These are phyloP conservation scores for Carpinus viminea DNA, from an alignment of 306 rosid genomes.

Conservation along the genomic window DNA sequence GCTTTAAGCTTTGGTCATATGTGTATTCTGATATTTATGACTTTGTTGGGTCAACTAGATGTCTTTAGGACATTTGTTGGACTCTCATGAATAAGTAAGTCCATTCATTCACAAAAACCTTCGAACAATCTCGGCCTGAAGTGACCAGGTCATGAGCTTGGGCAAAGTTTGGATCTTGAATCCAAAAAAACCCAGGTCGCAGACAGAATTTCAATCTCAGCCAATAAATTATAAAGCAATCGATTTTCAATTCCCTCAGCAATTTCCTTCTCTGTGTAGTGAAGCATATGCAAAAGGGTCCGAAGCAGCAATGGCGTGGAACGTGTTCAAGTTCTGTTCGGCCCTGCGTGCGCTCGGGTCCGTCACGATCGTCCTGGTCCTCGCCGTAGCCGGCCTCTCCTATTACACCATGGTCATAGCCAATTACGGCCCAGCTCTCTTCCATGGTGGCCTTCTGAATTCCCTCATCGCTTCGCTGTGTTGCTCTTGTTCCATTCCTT, in stretches of 20 bases:
- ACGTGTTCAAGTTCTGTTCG: conserved; percentile 61
- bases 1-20: too few species aligned
- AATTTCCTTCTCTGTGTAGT: neutral
- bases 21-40: too few species aligned
- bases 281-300: conserved; percentile 8
- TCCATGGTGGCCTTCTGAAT: conserved; percentile 39
- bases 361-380: conserved; percentile 57
- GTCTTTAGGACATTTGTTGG: too few species aligned
- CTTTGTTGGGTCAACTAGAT: too few species aligned
- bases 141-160: too few species aligned
- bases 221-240: neutral
- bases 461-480: conserved; percentile 41
- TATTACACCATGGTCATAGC: conserved; percentile 63
- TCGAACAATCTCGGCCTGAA: too few species aligned
- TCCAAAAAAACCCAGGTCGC: neutral
- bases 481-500: conserved; percentile 63
- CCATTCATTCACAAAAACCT: too few species aligned
- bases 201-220: neutral
- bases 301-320: conserved; percentile 55
- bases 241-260: neutral
- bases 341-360: conserved; percentile 63
- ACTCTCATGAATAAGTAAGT: too few species aligned
- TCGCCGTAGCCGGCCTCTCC: conserved; percentile 52
- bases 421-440: conserved; percentile 58
- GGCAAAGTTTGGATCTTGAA: neutral